Evolutionary conservation across 192 early-diverging fungal species (phyloP).

Genomic region (Coemansia erecta): DNA sequence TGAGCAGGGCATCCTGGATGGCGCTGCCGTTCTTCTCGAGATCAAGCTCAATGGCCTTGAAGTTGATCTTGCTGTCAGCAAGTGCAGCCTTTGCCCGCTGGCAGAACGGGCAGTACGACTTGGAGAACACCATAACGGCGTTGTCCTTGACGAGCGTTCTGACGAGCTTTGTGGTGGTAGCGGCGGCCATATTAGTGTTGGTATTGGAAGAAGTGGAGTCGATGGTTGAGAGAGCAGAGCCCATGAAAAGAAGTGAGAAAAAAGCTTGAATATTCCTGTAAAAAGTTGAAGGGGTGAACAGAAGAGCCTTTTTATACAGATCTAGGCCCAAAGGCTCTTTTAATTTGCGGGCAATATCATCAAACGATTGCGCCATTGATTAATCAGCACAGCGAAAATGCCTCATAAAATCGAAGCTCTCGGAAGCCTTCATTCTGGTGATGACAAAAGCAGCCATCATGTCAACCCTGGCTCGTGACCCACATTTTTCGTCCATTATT

Average conservation of each 20-base stretch:
- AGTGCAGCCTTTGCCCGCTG: slow-evolving; percentile 55
- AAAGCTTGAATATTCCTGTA: background rate
- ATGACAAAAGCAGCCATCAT: background rate
- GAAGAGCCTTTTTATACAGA: background rate
- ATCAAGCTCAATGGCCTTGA: slow-evolving; percentile 59
- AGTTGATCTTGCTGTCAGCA: slow-evolving; percentile 27
- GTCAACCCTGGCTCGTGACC: too few relatives aligned
- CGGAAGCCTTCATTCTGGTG: background rate
- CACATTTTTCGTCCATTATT: background rate
- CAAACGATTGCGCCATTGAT: too few relatives aligned
- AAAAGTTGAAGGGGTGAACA: background rate
- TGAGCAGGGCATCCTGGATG: slow-evolving; percentile 60
- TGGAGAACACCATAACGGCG: slow-evolving; percentile 70
- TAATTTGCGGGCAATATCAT: background rate
- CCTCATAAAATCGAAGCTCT: background rate
- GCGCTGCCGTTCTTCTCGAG: slow-evolving; percentile 47
- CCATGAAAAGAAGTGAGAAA: slow-evolving; percentile 2
- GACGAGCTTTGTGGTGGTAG: slow-evolving; percentile 19
- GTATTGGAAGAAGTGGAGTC: slow-evolving; percentile 6
- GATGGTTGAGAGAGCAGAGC: slow-evolving; percentile 1
- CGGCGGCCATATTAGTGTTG: slow-evolving; percentile 21
- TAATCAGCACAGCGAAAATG: background rate
- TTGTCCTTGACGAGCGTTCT: slow-evolving; percentile 35
- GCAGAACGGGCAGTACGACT: slow-evolving; percentile 72
- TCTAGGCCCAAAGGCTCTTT: background rate